A percentile compares a stretch with the other conserved stretches of the same genome.
Evolutionary conservation across 192 early-diverging fungal species (phyloP).

Genomic region (Endogone sp.): DNA sequence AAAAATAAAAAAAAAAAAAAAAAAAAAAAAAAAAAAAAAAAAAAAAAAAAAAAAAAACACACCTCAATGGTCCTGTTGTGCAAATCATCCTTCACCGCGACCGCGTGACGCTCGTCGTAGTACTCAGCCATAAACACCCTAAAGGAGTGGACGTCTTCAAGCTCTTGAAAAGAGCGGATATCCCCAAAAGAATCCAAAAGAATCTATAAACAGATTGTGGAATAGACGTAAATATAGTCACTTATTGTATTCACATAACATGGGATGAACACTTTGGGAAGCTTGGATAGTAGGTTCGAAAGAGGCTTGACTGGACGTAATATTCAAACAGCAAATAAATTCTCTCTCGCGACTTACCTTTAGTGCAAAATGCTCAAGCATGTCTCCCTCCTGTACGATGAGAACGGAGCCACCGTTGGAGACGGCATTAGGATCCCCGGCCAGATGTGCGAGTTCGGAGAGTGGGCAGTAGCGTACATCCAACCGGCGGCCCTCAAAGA

Average conservation of each 20-base stretch:
- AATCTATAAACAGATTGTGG: constrained; percentile 9
- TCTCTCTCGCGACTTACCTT: background rate
- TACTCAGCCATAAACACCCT: constrained; percentile 35
- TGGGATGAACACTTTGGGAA: too few relatives aligned
- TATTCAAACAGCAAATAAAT: too few relatives aligned
- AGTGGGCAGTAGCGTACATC: constrained; percentile 27
- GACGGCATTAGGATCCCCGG: background rate
- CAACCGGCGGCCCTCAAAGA: constrained; percentile 6
- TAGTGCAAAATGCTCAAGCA: constrained; percentile 25
- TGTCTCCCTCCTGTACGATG: constrained; percentile 20
- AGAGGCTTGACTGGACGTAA: too few relatives aligned
- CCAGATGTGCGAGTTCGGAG: constrained; percentile 15
- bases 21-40: background rate
- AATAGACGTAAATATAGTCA: background rate
- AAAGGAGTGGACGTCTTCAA: constrained; percentile 8
- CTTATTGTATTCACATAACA: background rate
- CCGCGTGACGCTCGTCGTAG: constrained; percentile 43
- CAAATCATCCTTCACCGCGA: constrained; percentile 23
- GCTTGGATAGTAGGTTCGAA: too few relatives aligned
- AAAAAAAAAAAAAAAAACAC: background rate
- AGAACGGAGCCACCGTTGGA: constrained; percentile 1
- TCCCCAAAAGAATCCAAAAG: constrained; percentile 33
- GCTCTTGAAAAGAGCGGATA: constrained; percentile 26
- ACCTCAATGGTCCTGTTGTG: constrained; percentile 29
- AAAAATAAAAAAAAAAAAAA: background rate